phyloP scores from a whole-genome alignment of 2,329 filamentous ascomycete genomes.

The Diaporthe nobilis region DNA sequence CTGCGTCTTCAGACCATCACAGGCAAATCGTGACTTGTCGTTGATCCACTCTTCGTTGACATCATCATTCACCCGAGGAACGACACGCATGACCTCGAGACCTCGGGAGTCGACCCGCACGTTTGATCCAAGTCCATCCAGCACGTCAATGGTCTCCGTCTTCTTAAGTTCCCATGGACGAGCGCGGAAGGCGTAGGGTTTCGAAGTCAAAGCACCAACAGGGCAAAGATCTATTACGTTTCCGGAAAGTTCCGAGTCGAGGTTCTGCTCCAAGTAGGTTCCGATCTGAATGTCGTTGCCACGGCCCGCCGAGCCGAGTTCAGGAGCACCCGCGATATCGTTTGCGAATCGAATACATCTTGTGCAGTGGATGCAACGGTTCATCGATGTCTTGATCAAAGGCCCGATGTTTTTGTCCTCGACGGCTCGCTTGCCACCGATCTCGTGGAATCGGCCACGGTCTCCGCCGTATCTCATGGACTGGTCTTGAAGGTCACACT shows the following conservation, averaged over 20 bases:
- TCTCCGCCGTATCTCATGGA: conserved; percentile 99
- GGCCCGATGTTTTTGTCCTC: conserved; percentile 99
- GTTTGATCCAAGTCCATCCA: conserved; percentile 93
- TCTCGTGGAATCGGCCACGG: conserved; percentile 95
- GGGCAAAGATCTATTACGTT: conserved; percentile 99
- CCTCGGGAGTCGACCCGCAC: conserved; percentile 95
- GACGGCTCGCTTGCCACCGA: conserved; percentile 94
- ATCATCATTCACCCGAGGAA: conserved; percentile 95
- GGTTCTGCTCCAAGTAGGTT: conserved; percentile 94
- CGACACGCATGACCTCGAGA: conserved; percentile 93
- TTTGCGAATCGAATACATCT: conserved; percentile 98
- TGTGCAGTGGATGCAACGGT: conserved; percentile 99
- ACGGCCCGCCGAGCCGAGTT: conserved; percentile 93
- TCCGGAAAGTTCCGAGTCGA: conserved; percentile 94
- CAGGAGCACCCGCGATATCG: conserved; percentile 94
- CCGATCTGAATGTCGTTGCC: conserved; percentile 98
- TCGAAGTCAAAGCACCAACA: conserved; percentile 95
- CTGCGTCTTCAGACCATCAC: conserved; percentile 96
- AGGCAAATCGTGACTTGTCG: conserved; percentile 97
- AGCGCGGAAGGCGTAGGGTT: conserved; percentile 97
- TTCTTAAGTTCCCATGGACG: conserved; percentile 98
- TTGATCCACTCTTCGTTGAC: conserved; percentile 99
- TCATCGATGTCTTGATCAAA: conserved; percentile 99
- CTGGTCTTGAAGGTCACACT: conserved; percentile 99
- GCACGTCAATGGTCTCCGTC: conserved; percentile 94